Conservation (phyloP, 2,329 filamentous ascomycete genomes). For the Magnaporthiopsis incrustans region DNA sequence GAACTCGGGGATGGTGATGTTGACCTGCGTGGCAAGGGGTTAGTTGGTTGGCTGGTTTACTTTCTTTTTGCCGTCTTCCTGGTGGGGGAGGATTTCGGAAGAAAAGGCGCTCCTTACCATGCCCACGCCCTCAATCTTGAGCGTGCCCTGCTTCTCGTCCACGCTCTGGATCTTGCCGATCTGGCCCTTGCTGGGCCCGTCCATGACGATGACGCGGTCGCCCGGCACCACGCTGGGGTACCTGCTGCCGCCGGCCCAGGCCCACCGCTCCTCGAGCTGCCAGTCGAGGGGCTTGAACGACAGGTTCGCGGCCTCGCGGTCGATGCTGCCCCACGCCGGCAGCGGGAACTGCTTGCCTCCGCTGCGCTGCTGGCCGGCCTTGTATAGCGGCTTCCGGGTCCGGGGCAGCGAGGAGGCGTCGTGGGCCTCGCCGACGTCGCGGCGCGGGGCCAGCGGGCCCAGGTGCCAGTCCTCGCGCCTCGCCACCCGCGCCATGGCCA, state of each 20-base stretch:
- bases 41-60: background rate
- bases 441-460: constrained; percentile 69
- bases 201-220: constrained; percentile 76
- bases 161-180: constrained; percentile 65
- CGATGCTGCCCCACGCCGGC: constrained; percentile 2
- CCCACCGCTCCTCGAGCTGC: constrained; percentile 34
- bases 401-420: constrained; percentile 26
- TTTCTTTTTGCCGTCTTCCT: too few species aligned
- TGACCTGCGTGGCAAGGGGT: constrained; percentile 20
- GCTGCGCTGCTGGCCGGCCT: background rate
- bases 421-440: constrained; percentile 51
- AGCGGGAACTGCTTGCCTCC: too few species aligned
- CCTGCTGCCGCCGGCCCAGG: constrained; percentile 47
- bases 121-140: constrained; percentile 55
- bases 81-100: too few species aligned
- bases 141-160: constrained; percentile 42
- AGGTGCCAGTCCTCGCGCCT: constrained; percentile 71
- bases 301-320: constrained; percentile 2
- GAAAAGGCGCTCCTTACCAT: too few species aligned
- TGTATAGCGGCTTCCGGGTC: constrained; percentile 1
- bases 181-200: constrained; percentile 72
- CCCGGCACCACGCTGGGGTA: constrained; percentile 56
- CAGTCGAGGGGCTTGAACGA: constrained; percentile 20
- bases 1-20: constrained; percentile 31
- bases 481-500: constrained; percentile 31